Evolutionary conservation across 2,329 filamentous ascomycete species (phyloP).

Genomic region (Paradendryphiella salina): DNA sequence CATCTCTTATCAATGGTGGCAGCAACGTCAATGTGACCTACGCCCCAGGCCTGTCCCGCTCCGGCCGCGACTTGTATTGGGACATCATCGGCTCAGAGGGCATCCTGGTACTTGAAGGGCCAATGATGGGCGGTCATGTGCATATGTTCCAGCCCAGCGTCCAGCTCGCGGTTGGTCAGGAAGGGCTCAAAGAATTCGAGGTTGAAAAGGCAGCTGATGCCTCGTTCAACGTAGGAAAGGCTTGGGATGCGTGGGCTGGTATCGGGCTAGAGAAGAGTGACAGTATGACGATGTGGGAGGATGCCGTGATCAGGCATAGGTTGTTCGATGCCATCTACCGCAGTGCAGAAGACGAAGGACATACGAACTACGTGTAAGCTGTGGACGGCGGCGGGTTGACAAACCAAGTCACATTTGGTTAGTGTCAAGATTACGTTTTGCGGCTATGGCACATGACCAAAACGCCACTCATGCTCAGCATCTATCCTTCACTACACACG

Average conservation of each 20-base stretch:
- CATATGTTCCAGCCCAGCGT: slow-evolving; percentile 51
- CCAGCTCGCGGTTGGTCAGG: slow-evolving; percentile 35
- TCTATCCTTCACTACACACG: too few relatives aligned
- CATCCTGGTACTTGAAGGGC: slow-evolving; percentile 34
- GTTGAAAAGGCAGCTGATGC: slow-evolving; percentile 55
- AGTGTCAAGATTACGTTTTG: too few relatives aligned
- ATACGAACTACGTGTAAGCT: slow-evolving; percentile 34
- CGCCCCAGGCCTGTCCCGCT: slow-evolving; percentile 23
- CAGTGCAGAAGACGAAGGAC: slow-evolving; percentile 38
- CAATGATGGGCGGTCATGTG: slow-evolving; percentile 34
- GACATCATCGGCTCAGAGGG: slow-evolving; percentile 48
- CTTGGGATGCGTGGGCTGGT: slow-evolving; percentile 61
- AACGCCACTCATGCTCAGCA: too few relatives aligned
- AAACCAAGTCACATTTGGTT: too few relatives aligned
- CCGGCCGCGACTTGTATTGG: slow-evolving; percentile 37
- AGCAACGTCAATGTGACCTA: slow-evolving; percentile 34
- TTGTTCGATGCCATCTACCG: slow-evolving; percentile 45
- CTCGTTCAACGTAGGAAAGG: slow-evolving; percentile 56
- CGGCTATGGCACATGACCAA: too few relatives aligned
- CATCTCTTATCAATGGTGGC: slow-evolving; percentile 26
- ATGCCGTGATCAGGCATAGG: slow-evolving; percentile 41
- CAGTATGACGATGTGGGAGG: slow-evolving; percentile 39
- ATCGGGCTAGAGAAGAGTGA: slow-evolving; percentile 29
- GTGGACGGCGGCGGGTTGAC: background rate
- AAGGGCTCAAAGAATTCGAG: slow-evolving; percentile 50